phyloP scores from a whole-genome alignment of 495 filamentous ascomycete species.

The Xylaria intraflava region DNA sequence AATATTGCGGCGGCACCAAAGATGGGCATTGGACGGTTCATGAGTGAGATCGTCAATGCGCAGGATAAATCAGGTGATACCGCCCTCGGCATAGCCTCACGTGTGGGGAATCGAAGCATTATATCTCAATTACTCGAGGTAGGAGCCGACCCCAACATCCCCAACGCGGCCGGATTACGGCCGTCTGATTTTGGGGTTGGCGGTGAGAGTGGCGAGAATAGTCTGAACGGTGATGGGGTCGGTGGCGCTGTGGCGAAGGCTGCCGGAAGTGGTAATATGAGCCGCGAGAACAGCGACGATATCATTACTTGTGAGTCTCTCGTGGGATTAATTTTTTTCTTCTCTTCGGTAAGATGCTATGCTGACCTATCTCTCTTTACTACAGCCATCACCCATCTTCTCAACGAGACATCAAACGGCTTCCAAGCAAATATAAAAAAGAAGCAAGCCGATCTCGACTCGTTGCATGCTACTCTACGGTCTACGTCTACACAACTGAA shows the following conservation, averaged over 20 bases:
- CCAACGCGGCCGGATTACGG: slow-evolving; percentile 78
- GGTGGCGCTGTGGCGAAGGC: slow-evolving; percentile 22
- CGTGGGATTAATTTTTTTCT: background rate
- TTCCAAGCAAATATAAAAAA: slow-evolving; percentile 68
- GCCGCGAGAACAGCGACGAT: slow-evolving; percentile 57
- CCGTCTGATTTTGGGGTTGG: slow-evolving; percentile 91
- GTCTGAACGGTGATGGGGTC: slow-evolving; percentile 16
- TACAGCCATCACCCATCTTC: slow-evolving; percentile 63
- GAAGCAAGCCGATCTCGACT: slow-evolving; percentile 76
- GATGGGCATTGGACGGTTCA: slow-evolving; percentile 82
- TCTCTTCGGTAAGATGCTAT: background rate
- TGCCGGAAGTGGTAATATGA: slow-evolving; percentile 38
- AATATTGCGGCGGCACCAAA: slow-evolving; percentile 42
- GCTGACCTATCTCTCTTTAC: slow-evolving; percentile 4
- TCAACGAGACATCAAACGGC: slow-evolving; percentile 64
- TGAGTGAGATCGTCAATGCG: slow-evolving; percentile 91
- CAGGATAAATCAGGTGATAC: slow-evolving; percentile 91
- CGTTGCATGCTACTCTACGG: slow-evolving; percentile 67
- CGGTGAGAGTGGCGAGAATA: slow-evolving; percentile 44
- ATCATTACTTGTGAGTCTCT: slow-evolving; percentile 57
- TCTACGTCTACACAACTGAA: slow-evolving; percentile 71
- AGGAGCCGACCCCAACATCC: slow-evolving; percentile 79
- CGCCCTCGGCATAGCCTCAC: slow-evolving; percentile 84
- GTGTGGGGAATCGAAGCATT: slow-evolving; percentile 83
- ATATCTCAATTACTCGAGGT: slow-evolving; percentile 91